These are phyloP conservation scores for Trichosanthes truncata DNA, from an alignment of 306 rosid genomes.

Conservation along the genomic window DNA sequence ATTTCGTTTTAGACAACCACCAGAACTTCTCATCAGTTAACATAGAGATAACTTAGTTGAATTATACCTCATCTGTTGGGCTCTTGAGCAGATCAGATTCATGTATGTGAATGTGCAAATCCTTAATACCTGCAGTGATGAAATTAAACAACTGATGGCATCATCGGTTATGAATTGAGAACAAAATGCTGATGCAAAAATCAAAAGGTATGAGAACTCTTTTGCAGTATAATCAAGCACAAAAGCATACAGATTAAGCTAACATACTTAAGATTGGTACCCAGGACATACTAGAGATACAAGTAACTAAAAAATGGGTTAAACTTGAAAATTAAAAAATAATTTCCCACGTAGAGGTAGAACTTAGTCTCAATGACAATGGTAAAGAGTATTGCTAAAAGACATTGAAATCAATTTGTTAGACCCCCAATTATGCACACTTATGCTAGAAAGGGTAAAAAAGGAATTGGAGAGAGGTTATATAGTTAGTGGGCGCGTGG, in stretches of 20 bases:
- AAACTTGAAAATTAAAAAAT: neutral
- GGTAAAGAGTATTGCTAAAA: neutral
- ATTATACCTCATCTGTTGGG: slow-evolving; percentile 62
- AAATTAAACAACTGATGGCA: neutral
- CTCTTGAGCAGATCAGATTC: slow-evolving; percentile 62
- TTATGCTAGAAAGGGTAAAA: no score
- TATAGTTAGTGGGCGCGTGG: no score
- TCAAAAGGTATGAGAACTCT: neutral
- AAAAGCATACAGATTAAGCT: neutral
- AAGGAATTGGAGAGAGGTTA: no score
- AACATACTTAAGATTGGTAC: neutral
- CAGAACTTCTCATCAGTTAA: neutral
- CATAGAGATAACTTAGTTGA: neutral
- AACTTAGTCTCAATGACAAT: neutral
- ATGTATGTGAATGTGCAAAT: slow-evolving; percentile 47
- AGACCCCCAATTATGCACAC: no score
- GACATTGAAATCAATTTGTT: neutral
- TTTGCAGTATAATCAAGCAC: neutral
- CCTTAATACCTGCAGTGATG: slow-evolving; percentile 41
- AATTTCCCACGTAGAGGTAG: neutral
- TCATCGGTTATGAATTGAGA: neutral
- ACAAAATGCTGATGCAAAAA: neutral
- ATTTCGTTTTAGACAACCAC: neutral
- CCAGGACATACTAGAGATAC: neutral
- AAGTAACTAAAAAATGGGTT: neutral